A percentile compares a stretch with the other conserved stretches of the same genome.
These are phyloP conservation scores for Trichoderma lentiforme DNA, from an alignment of 2,329 filamentous ascomycete species.

Conservation along the genomic window DNA sequence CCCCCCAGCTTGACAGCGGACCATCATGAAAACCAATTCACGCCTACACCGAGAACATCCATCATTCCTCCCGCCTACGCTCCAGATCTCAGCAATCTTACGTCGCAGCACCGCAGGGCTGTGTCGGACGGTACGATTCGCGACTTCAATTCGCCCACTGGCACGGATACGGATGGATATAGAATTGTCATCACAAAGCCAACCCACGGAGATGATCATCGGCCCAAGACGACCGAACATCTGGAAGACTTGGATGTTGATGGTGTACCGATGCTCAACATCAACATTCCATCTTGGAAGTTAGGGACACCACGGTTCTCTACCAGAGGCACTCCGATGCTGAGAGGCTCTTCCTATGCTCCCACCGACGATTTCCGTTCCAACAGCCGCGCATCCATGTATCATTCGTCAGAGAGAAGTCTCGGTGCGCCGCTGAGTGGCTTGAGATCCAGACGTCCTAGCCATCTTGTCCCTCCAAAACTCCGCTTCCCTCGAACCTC, in stretches of 20 bases:
- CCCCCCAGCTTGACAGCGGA: conserved; percentile 21
- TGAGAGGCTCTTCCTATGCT: conserved; percentile 77
- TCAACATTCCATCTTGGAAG: conserved; percentile 79
- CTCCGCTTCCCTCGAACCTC: conserved; percentile 29
- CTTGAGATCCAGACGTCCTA: conserved; percentile 35
- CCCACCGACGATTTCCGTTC: conserved; percentile 69
- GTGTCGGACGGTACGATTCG: conserved; percentile 75
- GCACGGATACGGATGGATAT: conserved; percentile 64
- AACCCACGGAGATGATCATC: conserved; percentile 46
- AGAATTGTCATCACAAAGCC: conserved; percentile 78
- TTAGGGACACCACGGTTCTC: conserved; percentile 81
- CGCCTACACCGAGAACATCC: conserved; percentile 30
- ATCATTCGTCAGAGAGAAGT: conserved; percentile 36
- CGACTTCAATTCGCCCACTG: conserved; percentile 53
- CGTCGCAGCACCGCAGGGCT: conserved; percentile 54
- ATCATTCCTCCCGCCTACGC: conserved; percentile 32
- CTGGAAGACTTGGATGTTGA: conserved; percentile 50
- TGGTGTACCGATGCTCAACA: conserved; percentile 58
- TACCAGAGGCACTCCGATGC: conserved; percentile 67
- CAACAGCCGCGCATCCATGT: conserved; percentile 52
- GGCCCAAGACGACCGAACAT: conserved; percentile 63
- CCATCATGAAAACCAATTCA: conserved; percentile 39
- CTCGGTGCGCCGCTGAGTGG: conserved; percentile 27
- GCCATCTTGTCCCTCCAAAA: conserved; percentile 37
- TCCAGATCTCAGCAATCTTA: conserved; percentile 27